phyloP scores from a whole-genome alignment of 2,329 filamentous ascomycete genomes.

The Epicoccum sorghinum region DNA sequence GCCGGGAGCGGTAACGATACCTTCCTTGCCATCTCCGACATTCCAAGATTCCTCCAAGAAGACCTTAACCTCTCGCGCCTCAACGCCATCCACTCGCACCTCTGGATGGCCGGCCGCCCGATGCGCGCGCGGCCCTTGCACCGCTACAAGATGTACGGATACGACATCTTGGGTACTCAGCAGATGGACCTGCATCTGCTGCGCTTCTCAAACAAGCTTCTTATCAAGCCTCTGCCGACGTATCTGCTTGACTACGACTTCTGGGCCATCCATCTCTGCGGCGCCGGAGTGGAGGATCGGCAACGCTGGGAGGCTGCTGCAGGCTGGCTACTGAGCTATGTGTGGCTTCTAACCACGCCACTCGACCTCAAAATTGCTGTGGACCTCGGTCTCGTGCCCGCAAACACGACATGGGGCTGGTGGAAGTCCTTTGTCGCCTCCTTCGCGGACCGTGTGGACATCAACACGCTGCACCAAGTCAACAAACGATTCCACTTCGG shows the following conservation, averaged over 20 bases:
- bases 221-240: slow-evolving; percentile 44
- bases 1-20: slow-evolving; percentile 22
- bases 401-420: slow-evolving; percentile 41
- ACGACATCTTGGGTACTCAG: slow-evolving; percentile 38
- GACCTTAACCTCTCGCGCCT: slow-evolving; percentile 41
- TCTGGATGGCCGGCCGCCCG: slow-evolving; percentile 47
- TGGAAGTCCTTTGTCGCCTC: slow-evolving; percentile 42
- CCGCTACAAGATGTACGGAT: slow-evolving; percentile 44
- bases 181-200: slow-evolving; percentile 47
- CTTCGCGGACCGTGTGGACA: slow-evolving; percentile 35
- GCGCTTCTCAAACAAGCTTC: slow-evolving; percentile 37
- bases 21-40: slow-evolving; percentile 34
- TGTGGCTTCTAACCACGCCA: slow-evolving; percentile 44
- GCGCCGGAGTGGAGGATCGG: background rate
- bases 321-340: slow-evolving; percentile 43
- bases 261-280: slow-evolving; percentile 39
- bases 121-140: slow-evolving; percentile 45
- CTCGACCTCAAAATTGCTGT: slow-evolving; percentile 44
- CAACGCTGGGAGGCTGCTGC: slow-evolving; percentile 33
- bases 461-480: slow-evolving; percentile 42
- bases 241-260: slow-evolving; percentile 40
- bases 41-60: slow-evolving; percentile 32
- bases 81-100: slow-evolving; percentile 41
- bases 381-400: slow-evolving; percentile 35
- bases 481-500: slow-evolving; percentile 47